Conservation (phyloP, 768 basidiomycete species). For the Mycena haematopus region DNA sequence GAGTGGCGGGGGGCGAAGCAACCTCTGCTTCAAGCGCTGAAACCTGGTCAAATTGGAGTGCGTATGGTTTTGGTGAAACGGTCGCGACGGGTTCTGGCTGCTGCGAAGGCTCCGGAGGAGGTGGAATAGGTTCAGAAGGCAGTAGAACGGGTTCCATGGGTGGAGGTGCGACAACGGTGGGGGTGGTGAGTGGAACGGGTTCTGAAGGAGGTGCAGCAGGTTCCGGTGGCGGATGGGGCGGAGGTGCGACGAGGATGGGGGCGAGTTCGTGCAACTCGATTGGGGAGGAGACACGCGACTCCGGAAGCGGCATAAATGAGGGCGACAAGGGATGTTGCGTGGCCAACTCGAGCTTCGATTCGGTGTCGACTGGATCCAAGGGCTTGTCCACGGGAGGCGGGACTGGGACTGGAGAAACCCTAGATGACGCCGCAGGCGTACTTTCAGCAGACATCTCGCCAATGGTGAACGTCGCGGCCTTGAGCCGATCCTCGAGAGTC, state of each 20-base stretch:
- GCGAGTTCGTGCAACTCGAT: slow-evolving; percentile 23
- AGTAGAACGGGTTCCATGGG: neutral
- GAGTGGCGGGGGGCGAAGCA: neutral
- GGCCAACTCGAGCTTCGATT: slow-evolving; percentile 7
- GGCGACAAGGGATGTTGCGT: slow-evolving; percentile 47
- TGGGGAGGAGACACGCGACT: slow-evolving; percentile 40
- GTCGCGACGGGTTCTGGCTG: neutral
- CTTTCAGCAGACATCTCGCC: slow-evolving; percentile 58
- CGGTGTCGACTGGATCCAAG: neutral
- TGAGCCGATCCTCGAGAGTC: slow-evolving; percentile 79
- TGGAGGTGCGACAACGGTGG: neutral
- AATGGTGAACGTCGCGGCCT: slow-evolving; percentile 60
- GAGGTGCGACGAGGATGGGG: slow-evolving; percentile 2
- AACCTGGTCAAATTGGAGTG: slow-evolving; percentile 11
- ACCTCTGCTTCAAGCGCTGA: slow-evolving; percentile 13
- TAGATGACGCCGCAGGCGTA: slow-evolving; percentile 48
- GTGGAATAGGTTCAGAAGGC: neutral
- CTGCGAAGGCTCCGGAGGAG: neutral
- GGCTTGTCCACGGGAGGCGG: slow-evolving; percentile 31
- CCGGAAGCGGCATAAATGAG: slow-evolving; percentile 50
- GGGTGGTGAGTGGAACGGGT: no score
- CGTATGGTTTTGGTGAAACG: slow-evolving; percentile 13
- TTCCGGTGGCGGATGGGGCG: neutral
- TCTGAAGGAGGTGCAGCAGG: neutral
- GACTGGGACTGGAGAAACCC: slow-evolving; percentile 49